A percentile compares a stretch with the other conserved stretches of the same genome.
phyloP scores from a whole-genome alignment of 2,329 filamentous ascomycete genomes.

The Simplicillium aogashimaense region DNA sequence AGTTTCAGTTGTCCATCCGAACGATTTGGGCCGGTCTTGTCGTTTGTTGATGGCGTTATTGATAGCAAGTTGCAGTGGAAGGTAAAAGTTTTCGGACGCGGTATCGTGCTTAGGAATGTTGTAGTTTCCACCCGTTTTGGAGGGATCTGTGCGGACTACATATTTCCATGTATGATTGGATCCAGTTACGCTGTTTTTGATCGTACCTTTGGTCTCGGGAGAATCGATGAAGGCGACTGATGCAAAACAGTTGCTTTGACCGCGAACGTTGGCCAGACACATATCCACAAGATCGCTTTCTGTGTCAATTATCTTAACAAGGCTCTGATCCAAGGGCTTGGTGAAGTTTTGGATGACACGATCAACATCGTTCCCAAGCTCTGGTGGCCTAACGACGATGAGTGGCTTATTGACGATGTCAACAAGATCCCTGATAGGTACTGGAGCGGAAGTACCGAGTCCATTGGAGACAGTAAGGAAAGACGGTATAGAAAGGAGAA shows the following conservation, averaged over 20 bases:
- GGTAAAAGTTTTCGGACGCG: constrained; percentile 12
- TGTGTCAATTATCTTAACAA: constrained; percentile 9
- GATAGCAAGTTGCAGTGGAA: constrained; percentile 21
- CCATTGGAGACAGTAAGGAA: constrained; percentile 9
- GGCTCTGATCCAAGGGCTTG: constrained; percentile 8
- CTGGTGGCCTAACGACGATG: constrained; percentile 13
- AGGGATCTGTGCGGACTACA: constrained; percentile 14
- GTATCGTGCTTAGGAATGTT: constrained; percentile 31
- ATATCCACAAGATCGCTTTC: constrained; percentile 8
- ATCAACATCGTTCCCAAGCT: constrained; percentile 14
- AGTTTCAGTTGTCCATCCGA: constrained; percentile 9
- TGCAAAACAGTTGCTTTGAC: constrained; percentile 18
- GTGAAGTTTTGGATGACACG: constrained; percentile 14
- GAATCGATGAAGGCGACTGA: constrained; percentile 18
- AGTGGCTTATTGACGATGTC: constrained; percentile 13
- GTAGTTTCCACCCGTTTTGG: constrained; percentile 26
- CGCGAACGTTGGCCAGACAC: constrained; percentile 15
- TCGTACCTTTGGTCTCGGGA: constrained; percentile 10
- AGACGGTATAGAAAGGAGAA: constrained; percentile 17
- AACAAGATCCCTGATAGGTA: constrained; percentile 11
- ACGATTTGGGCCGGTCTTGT: constrained; percentile 9
- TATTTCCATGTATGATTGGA: constrained; percentile 17
- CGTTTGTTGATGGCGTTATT: constrained; percentile 19
- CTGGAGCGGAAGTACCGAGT: constrained; percentile 10
- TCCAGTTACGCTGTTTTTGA: constrained; percentile 2